phyloP scores from a whole-genome alignment of 352 stramenopile genomes.

The Elongisporangium undulatum region DNA sequence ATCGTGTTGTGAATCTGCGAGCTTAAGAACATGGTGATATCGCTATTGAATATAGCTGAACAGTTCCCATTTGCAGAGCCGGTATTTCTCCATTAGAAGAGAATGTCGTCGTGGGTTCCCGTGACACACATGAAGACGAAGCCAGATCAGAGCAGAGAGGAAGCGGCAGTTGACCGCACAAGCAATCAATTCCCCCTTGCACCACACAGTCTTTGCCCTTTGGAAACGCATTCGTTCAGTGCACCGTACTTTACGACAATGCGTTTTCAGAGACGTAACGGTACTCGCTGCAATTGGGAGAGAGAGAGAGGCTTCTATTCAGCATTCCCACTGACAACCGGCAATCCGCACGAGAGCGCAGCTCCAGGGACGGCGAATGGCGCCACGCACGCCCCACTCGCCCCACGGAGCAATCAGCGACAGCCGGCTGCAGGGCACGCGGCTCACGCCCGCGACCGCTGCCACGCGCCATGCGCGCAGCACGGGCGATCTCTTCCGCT shows the following conservation, averaged over 20 bases:
- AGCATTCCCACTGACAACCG: not conserved
- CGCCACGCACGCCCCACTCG: not conserved
- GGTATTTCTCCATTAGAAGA: not conserved
- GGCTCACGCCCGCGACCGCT: not conserved
- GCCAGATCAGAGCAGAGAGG: not conserved
- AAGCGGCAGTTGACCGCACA: too few species aligned
- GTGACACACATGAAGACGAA: not conserved
- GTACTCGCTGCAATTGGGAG: not conserved
- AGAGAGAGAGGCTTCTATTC: not conserved
- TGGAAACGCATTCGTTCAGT: too few species aligned
- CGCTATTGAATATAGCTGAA: not conserved
- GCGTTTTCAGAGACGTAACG: not conserved
- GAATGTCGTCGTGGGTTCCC: not conserved
- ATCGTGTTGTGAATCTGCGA: too few species aligned
- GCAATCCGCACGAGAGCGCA: not conserved
- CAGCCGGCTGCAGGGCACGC: not conserved
- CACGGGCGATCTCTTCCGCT: conserved; percentile 47
- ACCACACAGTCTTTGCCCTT: too few species aligned
- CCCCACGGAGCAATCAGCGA: not conserved
- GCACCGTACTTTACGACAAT: not conserved
- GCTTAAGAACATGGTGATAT: not conserved
- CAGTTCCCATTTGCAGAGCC: not conserved
- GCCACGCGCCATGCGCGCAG: conserved; percentile 8
- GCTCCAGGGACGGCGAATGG: not conserved
- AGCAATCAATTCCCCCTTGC: too few species aligned